Base-by-base conservation (phyloP, 2,329 filamentous ascomycete genomes). In the Aureobasidium zeae region DNA sequence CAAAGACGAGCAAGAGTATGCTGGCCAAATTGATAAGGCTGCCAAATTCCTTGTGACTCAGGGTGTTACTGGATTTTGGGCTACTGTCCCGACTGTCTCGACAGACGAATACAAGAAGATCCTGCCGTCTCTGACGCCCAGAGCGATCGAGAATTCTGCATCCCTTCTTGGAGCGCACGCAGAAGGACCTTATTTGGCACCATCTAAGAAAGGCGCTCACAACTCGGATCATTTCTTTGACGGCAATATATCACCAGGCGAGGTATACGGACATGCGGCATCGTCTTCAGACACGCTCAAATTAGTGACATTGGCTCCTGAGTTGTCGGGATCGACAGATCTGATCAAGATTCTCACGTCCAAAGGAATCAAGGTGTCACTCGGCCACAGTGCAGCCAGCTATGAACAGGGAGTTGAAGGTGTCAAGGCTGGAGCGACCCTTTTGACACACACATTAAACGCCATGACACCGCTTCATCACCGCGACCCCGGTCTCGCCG, bases 181-280 rank as follows among this genome's bases (percentile, higher is more conserved):
- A 13, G 73, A 76, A 64, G 73, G 73, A 2, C 73, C 73, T 6
- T 76, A 72, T 51, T 65, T 77, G 5, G 63, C 69, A 47, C 65
- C 69, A 1, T 57, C 59, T 3, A 76, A 75, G 53, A 72, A 70
- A 53, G 73, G 73, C 28, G 72, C 72, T 5, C 72, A 76, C 53
- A 66, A 69, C 48, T 55, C 60, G 19, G 58, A 61, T 16, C 64
- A 70, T 32, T 70, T 72, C 54, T 59, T 63, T 31, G 44, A 53
- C 9, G 54, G 52, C 24, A 60, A 57, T 2, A 46, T 58, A 2
- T 49, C 54, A 5, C 59, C 64, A 0, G 39, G 49, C 7, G 51
- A 59, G 16, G 56, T 74, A 11, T 76, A 75, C 49, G 72, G 72
- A n/a, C 13, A 44, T 3, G 46, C 61, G 15, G 52, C 60, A 2